Conservation (phyloP, 495 filamentous ascomycete species). For the Tuber melanosporum region DNA sequence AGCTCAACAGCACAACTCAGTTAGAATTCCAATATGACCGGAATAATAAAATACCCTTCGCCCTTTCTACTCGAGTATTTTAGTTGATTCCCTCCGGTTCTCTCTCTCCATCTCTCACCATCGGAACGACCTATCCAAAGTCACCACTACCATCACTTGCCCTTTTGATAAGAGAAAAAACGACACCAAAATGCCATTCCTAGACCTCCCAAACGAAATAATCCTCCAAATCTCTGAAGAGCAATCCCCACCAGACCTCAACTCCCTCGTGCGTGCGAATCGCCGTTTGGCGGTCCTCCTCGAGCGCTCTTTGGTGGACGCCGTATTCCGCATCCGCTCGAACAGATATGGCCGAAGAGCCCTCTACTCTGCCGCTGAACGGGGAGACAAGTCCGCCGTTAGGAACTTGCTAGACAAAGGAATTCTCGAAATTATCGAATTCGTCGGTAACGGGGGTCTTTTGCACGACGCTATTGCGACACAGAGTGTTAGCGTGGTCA, state of each 20-base stretch:
- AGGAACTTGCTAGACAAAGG: conserved; percentile 16
- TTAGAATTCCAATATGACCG: not conserved
- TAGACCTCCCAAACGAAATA: conserved; percentile 27
- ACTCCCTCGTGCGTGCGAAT: conserved; percentile 22
- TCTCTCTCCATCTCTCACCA: not conserved
- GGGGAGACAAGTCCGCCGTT: conserved; percentile 14
- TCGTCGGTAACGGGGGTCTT: conserved; percentile 10
- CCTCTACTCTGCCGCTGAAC: conserved; percentile 23
- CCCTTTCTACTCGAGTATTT: not conserved
- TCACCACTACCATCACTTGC: not conserved
- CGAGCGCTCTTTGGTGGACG: conserved; percentile 6
- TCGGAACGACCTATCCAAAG: not conserved
- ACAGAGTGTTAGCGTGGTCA: not conserved
- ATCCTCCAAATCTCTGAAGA: conserved; percentile 20
- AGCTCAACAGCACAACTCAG: not conserved
- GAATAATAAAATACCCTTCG: not conserved
- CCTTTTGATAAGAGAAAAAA: not conserved
- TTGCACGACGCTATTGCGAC: not conserved
- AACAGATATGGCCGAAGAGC: conserved; percentile 17
- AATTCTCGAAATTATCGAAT: conserved; percentile 7
- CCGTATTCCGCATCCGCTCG: conserved; percentile 14
- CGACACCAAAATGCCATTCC: conserved; percentile 17
- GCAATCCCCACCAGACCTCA: conserved; percentile 19
- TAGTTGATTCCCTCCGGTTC: not conserved
- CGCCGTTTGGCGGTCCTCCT: conserved; percentile 27